Conservation (phyloP, 306 rosid species). For the Cicer yamashitae region DNA sequence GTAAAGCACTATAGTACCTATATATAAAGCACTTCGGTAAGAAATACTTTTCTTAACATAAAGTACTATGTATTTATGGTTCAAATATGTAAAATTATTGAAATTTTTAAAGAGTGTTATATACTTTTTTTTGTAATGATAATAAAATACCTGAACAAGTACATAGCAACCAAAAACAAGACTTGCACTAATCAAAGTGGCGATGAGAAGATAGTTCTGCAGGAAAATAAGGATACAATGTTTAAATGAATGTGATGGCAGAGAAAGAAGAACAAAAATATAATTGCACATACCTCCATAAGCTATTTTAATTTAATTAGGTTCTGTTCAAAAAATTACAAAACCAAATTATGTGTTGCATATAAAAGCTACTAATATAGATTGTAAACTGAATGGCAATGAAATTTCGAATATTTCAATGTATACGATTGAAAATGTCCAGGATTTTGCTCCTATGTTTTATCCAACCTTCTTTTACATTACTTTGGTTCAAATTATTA, state of each 20-base stretch:
- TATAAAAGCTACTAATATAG: not conserved
- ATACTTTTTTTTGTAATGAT: not conserved
- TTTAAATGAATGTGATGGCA: not conserved
- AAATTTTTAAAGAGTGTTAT: not conserved
- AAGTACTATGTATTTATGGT: not conserved
- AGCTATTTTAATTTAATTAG: not conserved
- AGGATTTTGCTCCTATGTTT: slow-evolving; percentile 16
- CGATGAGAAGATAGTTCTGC: slow-evolving; percentile 48
- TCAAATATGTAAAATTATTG: not conserved
- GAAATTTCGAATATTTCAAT: slow-evolving; percentile 33
- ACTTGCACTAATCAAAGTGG: slow-evolving; percentile 47
- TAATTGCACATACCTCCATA: slow-evolving; percentile 40
- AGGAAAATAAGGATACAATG: slow-evolving; percentile 8
- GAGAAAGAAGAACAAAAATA: slow-evolving; percentile 7
- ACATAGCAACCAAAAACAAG: slow-evolving; percentile 48
- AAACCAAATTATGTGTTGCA: slow-evolving; percentile 16
- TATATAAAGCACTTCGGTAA: too few species aligned
- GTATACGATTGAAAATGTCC: slow-evolving; percentile 1
- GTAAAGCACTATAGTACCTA: too few species aligned
- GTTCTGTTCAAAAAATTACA: slow-evolving; percentile 6
- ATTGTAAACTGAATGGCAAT: not conserved
- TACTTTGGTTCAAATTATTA: not conserved
- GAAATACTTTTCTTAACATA: too few species aligned
- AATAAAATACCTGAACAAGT: slow-evolving; percentile 38
- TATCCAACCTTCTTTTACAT: not conserved